These are phyloP conservation scores for Yamadazyma triangularis DNA, from an alignment of 1,139 yeast species.

Conservation along the genomic window DNA sequence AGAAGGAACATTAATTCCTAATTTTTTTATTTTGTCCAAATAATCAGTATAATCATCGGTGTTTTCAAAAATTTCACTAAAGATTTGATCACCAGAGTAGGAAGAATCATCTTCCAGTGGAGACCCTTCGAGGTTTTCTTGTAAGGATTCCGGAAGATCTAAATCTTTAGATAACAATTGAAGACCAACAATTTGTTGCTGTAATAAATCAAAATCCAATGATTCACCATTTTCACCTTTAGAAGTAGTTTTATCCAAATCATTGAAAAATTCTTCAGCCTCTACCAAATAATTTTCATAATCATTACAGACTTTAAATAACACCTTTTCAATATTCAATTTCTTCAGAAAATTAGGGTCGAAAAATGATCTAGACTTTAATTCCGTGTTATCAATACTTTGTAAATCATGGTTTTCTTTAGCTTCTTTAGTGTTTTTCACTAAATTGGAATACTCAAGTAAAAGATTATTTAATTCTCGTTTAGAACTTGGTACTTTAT, in stretches of 20 bases:
- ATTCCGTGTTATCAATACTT: constrained; percentile 1
- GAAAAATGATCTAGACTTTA: constrained; percentile 6
- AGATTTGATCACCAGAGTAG: constrained; percentile 4
- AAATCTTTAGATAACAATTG: constrained; percentile 74
- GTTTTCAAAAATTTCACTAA: constrained; percentile 12
- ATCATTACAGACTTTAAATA: constrained; percentile 25
- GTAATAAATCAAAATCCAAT: constrained; percentile 50
- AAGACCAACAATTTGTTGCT: constrained; percentile 68
- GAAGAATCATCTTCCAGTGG: constrained; percentile 2
- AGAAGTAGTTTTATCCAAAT: constrained; percentile 3
- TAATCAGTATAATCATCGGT: constrained; percentile 15
- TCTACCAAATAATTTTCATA: constrained; percentile 24
- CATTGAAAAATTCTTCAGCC: constrained; percentile 18
- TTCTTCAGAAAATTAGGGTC: constrained; percentile 21
- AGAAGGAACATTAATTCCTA: constrained; percentile 29
- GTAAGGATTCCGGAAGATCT: constrained; percentile 58
- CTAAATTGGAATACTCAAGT: constrained; percentile 27
- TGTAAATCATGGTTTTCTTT: constrained; percentile 2
- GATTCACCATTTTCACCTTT: constrained; percentile 6
- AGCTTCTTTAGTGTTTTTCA: constrained; percentile 8
- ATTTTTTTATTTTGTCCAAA: constrained; percentile 23
- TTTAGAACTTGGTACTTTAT: constrained; percentile 23
- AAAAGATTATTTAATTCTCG: constrained; percentile 29
- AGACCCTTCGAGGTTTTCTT: constrained; percentile 13
- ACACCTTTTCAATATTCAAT: constrained; percentile 25